Base-by-base conservation (phyloP, 2,329 filamentous ascomycete genomes). In the Amesomyces nigricolor region DNA sequence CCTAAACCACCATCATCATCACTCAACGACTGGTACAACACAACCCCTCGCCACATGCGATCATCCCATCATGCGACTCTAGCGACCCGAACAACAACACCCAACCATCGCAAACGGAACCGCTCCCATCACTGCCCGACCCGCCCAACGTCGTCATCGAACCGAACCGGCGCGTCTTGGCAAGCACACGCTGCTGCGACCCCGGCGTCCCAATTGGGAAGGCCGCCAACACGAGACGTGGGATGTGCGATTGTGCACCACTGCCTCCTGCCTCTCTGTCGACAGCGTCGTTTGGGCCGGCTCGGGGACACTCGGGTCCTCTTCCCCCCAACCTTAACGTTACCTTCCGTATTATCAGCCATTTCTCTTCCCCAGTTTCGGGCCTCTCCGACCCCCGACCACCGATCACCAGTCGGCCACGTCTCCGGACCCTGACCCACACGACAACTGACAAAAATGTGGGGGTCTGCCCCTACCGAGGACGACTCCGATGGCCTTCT, bases 121-220 rank as follows among this genome's bases (percentile, higher is more conserved):
- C 30, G 17, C 40, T n/a, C 14, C n/a, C 14, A 19, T 29, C 35
- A 14, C 46, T 47, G n/a, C 17, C 29, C 17, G 35, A 39, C 47
- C 35, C 38, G 45, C 51, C 55, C 42, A 46, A 54, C 46, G 51
- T 51, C 49, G 54, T 58, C 57, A 58, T 51, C 32, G 45, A 44
- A 53, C 13, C 46, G 32, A 16, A 14, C 46, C 14, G 26, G 35
- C 47, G 47, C 38, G 47, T 37, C 47, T 51, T 44, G 46, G 47
- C 47, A 52, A 22, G 30, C 47, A 32, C 47, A 39, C 53, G 17
- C 35, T 53, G 39, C 35, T 30, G 22, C 47, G 29, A 22, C 37
- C 17, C 39, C 37, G 13, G 4, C 32, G 6, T 26, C 57, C 50
- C 14, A 51, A 47, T 47, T 16, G 17, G 50, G 47, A 53, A 56